Base-by-base conservation (phyloP, 441 rosid species). In the Capsella rubella region DNA sequence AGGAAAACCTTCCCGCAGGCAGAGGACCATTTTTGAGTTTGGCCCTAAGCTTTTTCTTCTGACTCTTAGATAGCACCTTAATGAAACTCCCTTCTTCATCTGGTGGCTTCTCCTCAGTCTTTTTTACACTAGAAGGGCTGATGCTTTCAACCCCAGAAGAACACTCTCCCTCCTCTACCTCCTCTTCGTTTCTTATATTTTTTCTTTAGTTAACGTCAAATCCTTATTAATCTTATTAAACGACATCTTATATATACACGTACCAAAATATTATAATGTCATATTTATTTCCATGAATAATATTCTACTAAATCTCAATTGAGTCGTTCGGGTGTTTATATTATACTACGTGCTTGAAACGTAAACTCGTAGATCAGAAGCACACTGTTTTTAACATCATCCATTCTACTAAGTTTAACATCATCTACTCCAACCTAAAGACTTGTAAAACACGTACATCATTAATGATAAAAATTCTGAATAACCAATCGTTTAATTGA, bases 391-490 rank as follows among this genome's bases (percentile, higher is more conserved):
- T 12, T 29, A 29, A 11, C 51, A 46, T 73, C 13, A 42, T 40
- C 8, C 8, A 21, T 21, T 21, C 18, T 16, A n/a, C 1, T 1
- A 21, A 21, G 25, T 21, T 21, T 21, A 21, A 1, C 25, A 21
- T 21, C 25, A 21, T 63, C 47, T 34, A 55, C 37, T 28, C 25
- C 55, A 73, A 47, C 25, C 31, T 13, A 65, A 21, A 13, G 35
- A 73, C 58, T 73, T 73, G 65, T 47, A 73, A n/a, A 64, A 73
- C 64, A 73, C 77, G 76, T 11, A 45, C 63, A 54, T 45, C 69
- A 45, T 64, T 29, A 9, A 63, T 53, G 37, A 42, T 6, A 42
- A 72, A 11, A 40, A 7, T 62, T 61, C 31, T 52, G 62, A 29
- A 53, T 18, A 42, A 42, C 42, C 35, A 42, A 6, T 52, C 25